phyloP scores from a whole-genome alignment of 768 basidiomycete genomes.

The Termitomyces sp. region DNA sequence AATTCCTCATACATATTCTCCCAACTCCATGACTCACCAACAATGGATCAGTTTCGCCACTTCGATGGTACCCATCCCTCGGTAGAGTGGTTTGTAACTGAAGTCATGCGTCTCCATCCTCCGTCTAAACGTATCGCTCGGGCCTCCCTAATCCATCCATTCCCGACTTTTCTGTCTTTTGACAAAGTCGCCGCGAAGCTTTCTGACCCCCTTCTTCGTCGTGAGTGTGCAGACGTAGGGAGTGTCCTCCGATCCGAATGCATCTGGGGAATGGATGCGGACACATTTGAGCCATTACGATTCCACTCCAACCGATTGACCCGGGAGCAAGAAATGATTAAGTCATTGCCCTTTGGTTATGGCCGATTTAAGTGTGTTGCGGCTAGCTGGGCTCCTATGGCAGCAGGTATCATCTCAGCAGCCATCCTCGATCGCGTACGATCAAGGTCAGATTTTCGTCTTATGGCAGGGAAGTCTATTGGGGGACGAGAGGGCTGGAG shows the following conservation, averaged over 20 bases:
- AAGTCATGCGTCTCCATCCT: slow-evolving; percentile 49
- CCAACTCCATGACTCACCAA: slow-evolving; percentile 34
- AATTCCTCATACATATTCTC: slow-evolving; percentile 31
- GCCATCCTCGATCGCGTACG: slow-evolving; percentile 35
- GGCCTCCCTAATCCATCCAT: slow-evolving; percentile 2
- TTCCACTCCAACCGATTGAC: slow-evolving; percentile 21
- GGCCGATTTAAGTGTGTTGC: slow-evolving; percentile 50
- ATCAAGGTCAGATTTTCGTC: slow-evolving; percentile 25
- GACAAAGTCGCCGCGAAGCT: neutral
- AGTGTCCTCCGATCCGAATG: slow-evolving; percentile 27
- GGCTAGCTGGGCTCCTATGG: slow-evolving; percentile 48
- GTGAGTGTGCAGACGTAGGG: slow-evolving; percentile 36
- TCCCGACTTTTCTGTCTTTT: slow-evolving; percentile 2
- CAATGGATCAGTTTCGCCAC: slow-evolving; percentile 26
- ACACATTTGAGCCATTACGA: slow-evolving; percentile 44
- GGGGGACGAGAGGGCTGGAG: slow-evolving; percentile 44
- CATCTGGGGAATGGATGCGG: slow-evolving; percentile 38
- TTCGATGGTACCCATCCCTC: slow-evolving; percentile 23
- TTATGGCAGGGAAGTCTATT: slow-evolving; percentile 29
- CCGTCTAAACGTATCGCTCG: slow-evolving; percentile 49
- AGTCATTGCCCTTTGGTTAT: slow-evolving; percentile 46
- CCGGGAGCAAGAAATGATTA: slow-evolving; percentile 20
- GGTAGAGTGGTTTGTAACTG: slow-evolving; percentile 36
- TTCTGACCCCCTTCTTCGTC: slow-evolving; percentile 11
- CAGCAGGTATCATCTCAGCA: slow-evolving; percentile 47